Evolutionary conservation across 1,284 basidiomycete species (phyloP).

Genomic region (Ustanciosporium gigantosporum): DNA sequence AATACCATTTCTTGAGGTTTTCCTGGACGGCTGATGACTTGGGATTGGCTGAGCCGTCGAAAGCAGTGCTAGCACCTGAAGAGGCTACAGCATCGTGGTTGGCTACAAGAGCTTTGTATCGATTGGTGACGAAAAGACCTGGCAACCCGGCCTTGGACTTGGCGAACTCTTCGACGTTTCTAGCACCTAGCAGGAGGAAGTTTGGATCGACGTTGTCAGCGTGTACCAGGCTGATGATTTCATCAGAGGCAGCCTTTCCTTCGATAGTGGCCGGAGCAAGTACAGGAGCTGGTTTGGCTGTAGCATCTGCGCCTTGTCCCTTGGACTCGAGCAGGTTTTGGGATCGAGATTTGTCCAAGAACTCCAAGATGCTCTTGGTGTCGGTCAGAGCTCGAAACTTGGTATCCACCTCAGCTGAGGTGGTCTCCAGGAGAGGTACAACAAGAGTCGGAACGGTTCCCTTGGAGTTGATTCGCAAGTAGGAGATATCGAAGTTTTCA

Average conservation of each 20-base stretch:
- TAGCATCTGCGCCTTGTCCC: constrained; percentile 72
- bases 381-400: constrained; percentile 80
- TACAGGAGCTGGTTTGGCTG: constrained; percentile 72
- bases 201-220: constrained; percentile 64
- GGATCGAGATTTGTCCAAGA: constrained; percentile 64
- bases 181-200: constrained; percentile 62
- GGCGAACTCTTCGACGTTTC: constrained; percentile 59
- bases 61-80: constrained; percentile 67
- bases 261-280: constrained; percentile 80
- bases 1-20: constrained; percentile 60
- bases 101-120: constrained; percentile 64
- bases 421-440: constrained; percentile 76
- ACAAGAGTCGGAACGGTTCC: constrained; percentile 82
- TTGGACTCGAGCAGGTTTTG: constrained; percentile 67
- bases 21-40: constrained; percentile 28
- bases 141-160: constrained; percentile 57
- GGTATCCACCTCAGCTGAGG: constrained; percentile 73
- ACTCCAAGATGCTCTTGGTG: constrained; percentile 76
- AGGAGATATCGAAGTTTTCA: constrained; percentile 70
- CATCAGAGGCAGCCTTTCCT: constrained; percentile 67
- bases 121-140: constrained; percentile 64
- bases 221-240: constrained; percentile 71
- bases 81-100: constrained; percentile 67
- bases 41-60: constrained; percentile 62
- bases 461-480: constrained; percentile 77